Evolutionary conservation across 2,329 filamentous ascomycete genomes (phyloP), one percentile per base, ranked within the genome.

Genomic region (Hymenoscyphus scutula): DNA sequence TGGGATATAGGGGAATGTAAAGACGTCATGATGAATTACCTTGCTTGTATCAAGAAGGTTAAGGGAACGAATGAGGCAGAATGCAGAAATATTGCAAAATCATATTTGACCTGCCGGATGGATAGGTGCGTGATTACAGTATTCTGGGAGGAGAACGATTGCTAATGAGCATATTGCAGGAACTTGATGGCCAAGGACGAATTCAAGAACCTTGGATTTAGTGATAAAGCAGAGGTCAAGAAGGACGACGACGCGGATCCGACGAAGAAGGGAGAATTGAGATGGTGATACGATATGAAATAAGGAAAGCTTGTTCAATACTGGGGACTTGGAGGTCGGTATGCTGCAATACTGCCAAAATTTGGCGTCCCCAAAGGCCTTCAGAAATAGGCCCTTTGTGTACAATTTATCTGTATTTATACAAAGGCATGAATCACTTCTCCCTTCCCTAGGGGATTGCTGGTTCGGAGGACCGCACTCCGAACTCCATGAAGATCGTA

Each of bases 161-260:
- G 54, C 56, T 67, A 51, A 66, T 48, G 32, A 17, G 61, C 29
- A 23, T 23, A 4, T 3, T 4, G 10, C 38, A 32, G 92, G 69
- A 97, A 98, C 74, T 80, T 99, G 34, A 99, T 99, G 95, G 93
- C 93, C 7, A 91, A 85, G 69, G 95, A 99, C 73, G 91, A 96
- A 64, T 95, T 98, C 77, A 92, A 90, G 76, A 99, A 99, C 73
- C 80, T 99, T 48, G 95, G 95, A 0, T 95, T 96, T 70, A 73
- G 75, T 15, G 45, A 48, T 1, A 23, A 23, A 23, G n/a, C 53
- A 25, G 53, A 54, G 7, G 72, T 75, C 1, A 67, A 73, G n/a
- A 68, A 76, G 73, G 56, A 61, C 61, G 51, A 34, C 25, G 37
- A n/a, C 54, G 59, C 61, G 27, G 60, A 59, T 38, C 64, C 29